phyloP scores from a whole-genome alignment of 2,329 filamentous ascomycete species.

The Diaporthe aspalathi region DNA sequence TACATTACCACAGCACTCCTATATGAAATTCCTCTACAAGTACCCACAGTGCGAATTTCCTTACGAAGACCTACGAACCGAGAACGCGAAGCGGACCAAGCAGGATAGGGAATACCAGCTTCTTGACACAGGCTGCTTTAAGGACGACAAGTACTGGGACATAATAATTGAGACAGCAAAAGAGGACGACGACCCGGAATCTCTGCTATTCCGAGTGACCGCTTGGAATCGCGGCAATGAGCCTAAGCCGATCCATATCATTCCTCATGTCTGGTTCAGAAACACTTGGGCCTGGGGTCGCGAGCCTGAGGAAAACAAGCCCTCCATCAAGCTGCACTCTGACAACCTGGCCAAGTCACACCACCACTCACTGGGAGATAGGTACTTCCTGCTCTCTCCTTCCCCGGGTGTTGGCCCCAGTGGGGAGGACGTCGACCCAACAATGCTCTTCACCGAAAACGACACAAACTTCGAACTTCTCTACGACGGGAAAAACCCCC shows the following conservation, averaged over 20 bases:
- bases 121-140: constrained; percentile 87
- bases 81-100: constrained; percentile 82
- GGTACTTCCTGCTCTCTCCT: constrained; percentile 86
- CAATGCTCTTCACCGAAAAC: constrained; percentile 93
- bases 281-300: constrained; percentile 98
- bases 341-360: constrained; percentile 79
- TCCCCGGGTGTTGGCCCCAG: constrained; percentile 85
- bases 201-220: constrained; percentile 92
- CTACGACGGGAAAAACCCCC: constrained; percentile 82
- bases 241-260: constrained; percentile 89
- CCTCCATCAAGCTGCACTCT: constrained; percentile 75
- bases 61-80: constrained; percentile 86
- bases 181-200: constrained; percentile 89
- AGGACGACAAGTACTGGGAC: constrained; percentile 94
- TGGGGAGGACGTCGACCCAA: constrained; percentile 85
- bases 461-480: constrained; percentile 87
- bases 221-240: constrained; percentile 96
- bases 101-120: constrained; percentile 91
- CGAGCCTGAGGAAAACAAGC: constrained; percentile 80
- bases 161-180: constrained; percentile 97
- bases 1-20: constrained; percentile 77
- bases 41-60: constrained; percentile 93
- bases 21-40: constrained; percentile 99
- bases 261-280: constrained; percentile 96
- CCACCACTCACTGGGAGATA: constrained; percentile 83